Evolutionary conservation across 768 basidiomycete species (phyloP).

Genomic region (Trametes sanguinea): DNA sequence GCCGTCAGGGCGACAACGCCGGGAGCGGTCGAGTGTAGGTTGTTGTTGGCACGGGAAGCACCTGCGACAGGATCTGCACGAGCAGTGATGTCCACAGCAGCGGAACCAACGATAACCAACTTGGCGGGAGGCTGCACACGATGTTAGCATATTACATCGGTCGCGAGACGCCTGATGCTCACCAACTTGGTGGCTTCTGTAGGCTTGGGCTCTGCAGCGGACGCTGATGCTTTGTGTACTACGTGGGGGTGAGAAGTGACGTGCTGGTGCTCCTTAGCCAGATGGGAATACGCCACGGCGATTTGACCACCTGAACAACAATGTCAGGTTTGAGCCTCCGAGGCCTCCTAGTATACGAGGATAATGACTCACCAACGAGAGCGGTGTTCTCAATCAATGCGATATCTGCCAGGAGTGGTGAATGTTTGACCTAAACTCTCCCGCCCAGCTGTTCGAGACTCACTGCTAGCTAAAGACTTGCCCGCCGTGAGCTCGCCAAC

Average conservation of each 20-base stretch:
- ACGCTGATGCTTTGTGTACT: neutral
- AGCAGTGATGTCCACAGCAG: constrained; percentile 88
- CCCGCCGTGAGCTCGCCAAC: constrained; percentile 81
- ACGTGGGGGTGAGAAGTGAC: constrained; percentile 6
- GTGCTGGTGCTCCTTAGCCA: constrained; percentile 31
- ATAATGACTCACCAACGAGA: constrained; percentile 57
- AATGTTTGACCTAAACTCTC: too few relatives aligned
- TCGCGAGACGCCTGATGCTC: neutral
- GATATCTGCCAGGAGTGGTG: constrained; percentile 53
- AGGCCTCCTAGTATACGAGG: too few relatives aligned
- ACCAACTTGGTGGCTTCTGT: neutral
- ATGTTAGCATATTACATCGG: too few relatives aligned
- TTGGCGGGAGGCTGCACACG: constrained; percentile 37
- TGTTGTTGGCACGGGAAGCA: constrained; percentile 34
- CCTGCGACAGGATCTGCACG: constrained; percentile 37
- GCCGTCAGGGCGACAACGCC: constrained; percentile 72
- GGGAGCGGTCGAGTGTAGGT: constrained; percentile 74
- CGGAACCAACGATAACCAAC: constrained; percentile 78
- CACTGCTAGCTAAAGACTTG: constrained; percentile 70
- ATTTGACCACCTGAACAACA: constrained; percentile 65
- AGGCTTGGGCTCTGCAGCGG: neutral
- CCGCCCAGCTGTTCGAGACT: constrained; percentile 28
- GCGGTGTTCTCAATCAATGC: constrained; percentile 91
- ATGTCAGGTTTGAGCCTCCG: neutral
- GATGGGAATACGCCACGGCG: constrained; percentile 69